Conservation (phyloP, 2,329 filamentous ascomycete species). For the Neurospora sp. region DNA sequence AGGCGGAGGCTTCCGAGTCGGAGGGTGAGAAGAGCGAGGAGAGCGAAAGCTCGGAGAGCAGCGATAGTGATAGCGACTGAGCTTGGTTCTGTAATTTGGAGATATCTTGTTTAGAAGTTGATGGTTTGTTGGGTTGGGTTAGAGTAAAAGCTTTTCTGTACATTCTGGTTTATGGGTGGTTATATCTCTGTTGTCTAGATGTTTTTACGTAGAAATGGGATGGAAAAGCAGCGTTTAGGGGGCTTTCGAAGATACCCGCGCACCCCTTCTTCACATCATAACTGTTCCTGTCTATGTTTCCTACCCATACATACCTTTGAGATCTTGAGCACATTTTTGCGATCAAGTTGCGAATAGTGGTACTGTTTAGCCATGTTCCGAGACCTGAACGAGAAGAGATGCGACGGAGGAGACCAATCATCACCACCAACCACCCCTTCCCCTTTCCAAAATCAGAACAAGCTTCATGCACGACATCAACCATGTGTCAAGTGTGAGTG, state of each 20-base stretch:
- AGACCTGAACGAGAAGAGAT: background rate
- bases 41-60: constrained; percentile 13
- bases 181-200: background rate
- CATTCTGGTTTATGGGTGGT: background rate
- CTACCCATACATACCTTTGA: too few relatives aligned
- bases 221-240: background rate
- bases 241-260: background rate
- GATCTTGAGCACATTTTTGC: too few relatives aligned
- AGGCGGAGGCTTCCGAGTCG: constrained; percentile 11
- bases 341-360: too few relatives aligned
- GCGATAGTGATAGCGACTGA: constrained; percentile 14
- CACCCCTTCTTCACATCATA: background rate
- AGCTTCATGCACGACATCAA: background rate
- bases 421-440: background rate
- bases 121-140: too few relatives aligned
- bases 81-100: background rate
- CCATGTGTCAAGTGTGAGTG: background rate
- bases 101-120: too few relatives aligned
- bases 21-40: constrained; percentile 8
- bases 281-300: background rate
- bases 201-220: background rate
- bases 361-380: background rate
- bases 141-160: too few relatives aligned
- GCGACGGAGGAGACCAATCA: background rate
- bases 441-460: background rate